These are phyloP conservation scores for Phytophthora pini DNA, from an alignment of 352 stramenopile species.

Conservation along the genomic window DNA sequence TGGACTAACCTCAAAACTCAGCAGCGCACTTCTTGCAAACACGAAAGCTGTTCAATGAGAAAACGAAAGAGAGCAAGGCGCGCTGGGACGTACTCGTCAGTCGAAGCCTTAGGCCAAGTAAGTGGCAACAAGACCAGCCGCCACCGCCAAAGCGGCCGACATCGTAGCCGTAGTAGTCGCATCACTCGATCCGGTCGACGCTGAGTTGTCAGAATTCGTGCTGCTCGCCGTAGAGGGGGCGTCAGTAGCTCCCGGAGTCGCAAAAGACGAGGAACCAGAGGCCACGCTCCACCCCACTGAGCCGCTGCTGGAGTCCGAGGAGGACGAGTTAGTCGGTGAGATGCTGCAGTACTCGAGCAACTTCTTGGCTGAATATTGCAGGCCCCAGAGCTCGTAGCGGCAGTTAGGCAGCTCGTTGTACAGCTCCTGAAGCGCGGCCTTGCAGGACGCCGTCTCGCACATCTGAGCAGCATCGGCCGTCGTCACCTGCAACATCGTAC, in stretches of 20 bases:
- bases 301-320: conserved; percentile 19
- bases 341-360: conserved; percentile 62
- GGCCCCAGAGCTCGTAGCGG: conserved; percentile 56
- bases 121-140: conserved; percentile 34
- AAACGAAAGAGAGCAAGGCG: conserved; percentile 12
- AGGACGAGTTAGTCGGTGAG: conserved; percentile 42
- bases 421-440: conserved; percentile 56
- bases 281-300: conserved; percentile 33
- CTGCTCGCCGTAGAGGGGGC: conserved; percentile 34
- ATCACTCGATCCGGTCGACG: conserved; percentile 25
- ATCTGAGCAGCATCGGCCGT: conserved; percentile 43
- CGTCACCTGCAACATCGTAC: conserved; percentile 60
- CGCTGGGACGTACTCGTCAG: conserved; percentile 1
- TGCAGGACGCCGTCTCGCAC: conserved; percentile 56
- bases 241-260: conserved; percentile 43
- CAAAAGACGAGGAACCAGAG: conserved; percentile 40
- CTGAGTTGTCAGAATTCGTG: conserved; percentile 20
- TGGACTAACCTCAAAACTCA: conserved; percentile 18
- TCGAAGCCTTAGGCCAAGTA: conserved; percentile 32
- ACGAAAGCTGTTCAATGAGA: conserved; percentile 16
- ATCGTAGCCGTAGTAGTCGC: conserved; percentile 14
- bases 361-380: conserved; percentile 47
- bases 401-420: conserved; percentile 71
- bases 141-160: conserved; percentile 30
- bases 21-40: conserved; percentile 13